These are phyloP conservation scores for Lanzia echinophila DNA, from an alignment of 2,329 filamentous ascomycete species.

Conservation along the genomic window DNA sequence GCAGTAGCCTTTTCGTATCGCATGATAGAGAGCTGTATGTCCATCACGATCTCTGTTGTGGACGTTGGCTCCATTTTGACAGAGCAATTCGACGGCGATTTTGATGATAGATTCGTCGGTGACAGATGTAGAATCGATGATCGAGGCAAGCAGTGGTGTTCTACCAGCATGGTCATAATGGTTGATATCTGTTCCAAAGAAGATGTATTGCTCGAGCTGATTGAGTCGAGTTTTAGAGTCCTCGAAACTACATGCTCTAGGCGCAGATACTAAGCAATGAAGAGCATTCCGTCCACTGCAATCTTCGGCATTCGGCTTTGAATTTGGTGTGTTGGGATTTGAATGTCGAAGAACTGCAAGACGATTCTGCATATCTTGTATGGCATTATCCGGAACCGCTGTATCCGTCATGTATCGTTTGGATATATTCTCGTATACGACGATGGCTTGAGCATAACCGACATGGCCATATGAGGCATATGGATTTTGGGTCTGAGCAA, in stretches of 20 bases:
- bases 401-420: constrained; percentile 2
- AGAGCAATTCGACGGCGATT: background rate
- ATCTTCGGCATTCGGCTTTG: background rate
- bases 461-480: constrained; percentile 4
- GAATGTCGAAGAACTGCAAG: background rate
- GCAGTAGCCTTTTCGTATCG: constrained; percentile 3
- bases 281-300: background rate
- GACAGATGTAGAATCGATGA: background rate
- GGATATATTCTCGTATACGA: constrained; percentile 6
- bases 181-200: constrained; percentile 3
- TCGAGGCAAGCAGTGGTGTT: constrained; percentile 3
- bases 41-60: constrained; percentile 5
- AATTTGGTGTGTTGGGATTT: background rate
- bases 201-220: background rate
- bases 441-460: constrained; percentile 3
- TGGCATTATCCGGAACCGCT: background rate
- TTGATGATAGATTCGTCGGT: constrained; percentile 1
- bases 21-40: constrained; percentile 1
- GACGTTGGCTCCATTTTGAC: background rate
- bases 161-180: constrained; percentile 5
- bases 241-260: background rate
- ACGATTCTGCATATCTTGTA: constrained; percentile 1
- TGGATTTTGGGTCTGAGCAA: constrained; percentile 1
- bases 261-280: background rate
- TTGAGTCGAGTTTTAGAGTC: background rate